Evolutionary conservation across 2,329 filamentous ascomycete genomes (phyloP), one percentile per base, ranked within the genome.

Genomic region (Fusarium algeriense): DNA sequence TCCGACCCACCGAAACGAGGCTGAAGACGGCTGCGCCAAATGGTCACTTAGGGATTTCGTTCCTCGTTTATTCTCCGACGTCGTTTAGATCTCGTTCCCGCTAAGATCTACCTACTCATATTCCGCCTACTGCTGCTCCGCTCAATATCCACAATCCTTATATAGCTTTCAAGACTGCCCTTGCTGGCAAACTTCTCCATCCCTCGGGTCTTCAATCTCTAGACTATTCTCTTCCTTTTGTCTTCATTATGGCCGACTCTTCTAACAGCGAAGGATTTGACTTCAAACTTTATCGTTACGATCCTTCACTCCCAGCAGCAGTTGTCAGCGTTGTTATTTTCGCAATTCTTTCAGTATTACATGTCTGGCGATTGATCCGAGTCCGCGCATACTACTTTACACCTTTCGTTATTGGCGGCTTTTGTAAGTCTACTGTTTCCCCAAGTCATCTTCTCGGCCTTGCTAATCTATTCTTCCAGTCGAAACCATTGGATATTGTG

Each of bases 271-370:
- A 45, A 30, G 37, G 9, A 3, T 65, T 65, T 2, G 60, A 65
- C 43, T 65, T 65, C 9, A 40, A 65, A 32, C 62, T 64, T 8
- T 64, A 64, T 20, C 62, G 62, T 11, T 64, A 64, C 14, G 15
- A 44, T 9, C 62, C 62, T 7, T 65, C 60, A 6, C 15, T 65
- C 0, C 15, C 62, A 15, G 62, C 62, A 11, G 62, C 62, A 1
- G 12, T 65, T 3, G 62, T 59, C 4, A 65, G 62, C 7, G 44
- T 56, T 2, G 44, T 26, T 3, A 4, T 65, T 12, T 65, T 65
- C 0, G 50, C 38, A 0, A 34, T 65, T 7, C 50, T 65, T 3
- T 59, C 62, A 7, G 15, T 32, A 3, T n/a, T 64, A 1, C 62
- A 65, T 4, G 35, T n/a, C 14, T 65, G 63, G 60, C 6, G 63